Conservation (phyloP, 225 moss, liverwort and hornwort species). For the Physcomitrellopsis africana region DNA sequence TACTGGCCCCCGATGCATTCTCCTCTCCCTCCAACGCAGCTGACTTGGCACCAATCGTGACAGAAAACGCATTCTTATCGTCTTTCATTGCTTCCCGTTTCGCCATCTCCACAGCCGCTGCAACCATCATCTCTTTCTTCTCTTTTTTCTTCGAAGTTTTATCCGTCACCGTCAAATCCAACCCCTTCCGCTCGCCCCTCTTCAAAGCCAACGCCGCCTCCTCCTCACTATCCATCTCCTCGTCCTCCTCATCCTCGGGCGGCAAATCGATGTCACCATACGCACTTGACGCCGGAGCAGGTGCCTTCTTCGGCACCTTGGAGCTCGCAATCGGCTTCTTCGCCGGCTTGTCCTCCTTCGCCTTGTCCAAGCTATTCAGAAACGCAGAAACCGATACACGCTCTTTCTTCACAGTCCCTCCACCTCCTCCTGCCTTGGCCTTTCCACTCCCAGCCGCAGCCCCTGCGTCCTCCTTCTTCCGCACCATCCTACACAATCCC, state of each 20-base stretch:
- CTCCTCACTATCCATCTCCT: conserved; percentile 53
- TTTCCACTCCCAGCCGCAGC: conserved; percentile 41
- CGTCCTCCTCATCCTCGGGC: conserved; percentile 87
- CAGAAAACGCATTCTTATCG: conserved; percentile 83
- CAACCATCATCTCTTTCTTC: conserved; percentile 86
- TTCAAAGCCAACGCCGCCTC: conserved; percentile 57
- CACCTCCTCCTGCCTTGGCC: conserved; percentile 44
- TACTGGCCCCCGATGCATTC: conserved; percentile 68
- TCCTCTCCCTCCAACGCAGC: conserved; percentile 76
- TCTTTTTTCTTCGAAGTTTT: conserved; percentile 82
- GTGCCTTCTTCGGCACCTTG: conserved; percentile 46
- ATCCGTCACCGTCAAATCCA: conserved; percentile 72
- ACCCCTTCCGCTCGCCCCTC: conserved; percentile 42
- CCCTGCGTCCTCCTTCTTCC: conserved; percentile 73
- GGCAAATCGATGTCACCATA: conserved; percentile 79
- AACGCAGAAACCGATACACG: conserved; percentile 76
- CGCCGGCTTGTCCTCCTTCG: conserved; percentile 65
- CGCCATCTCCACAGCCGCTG: conserved; percentile 56
- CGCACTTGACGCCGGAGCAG: conserved; percentile 47
- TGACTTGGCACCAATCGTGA: conserved; percentile 75
- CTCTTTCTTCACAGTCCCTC: conserved; percentile 63
- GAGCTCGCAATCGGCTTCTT: conserved; percentile 39
- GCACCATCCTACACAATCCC: conserved; percentile 60
- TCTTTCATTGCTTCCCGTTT: conserved; percentile 87
- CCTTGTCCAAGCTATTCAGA: conserved; percentile 60